These are phyloP conservation scores for Phaffia rhodozyma DNA, from an alignment of 1,284 basidiomycete species.

Conservation along the genomic window DNA sequence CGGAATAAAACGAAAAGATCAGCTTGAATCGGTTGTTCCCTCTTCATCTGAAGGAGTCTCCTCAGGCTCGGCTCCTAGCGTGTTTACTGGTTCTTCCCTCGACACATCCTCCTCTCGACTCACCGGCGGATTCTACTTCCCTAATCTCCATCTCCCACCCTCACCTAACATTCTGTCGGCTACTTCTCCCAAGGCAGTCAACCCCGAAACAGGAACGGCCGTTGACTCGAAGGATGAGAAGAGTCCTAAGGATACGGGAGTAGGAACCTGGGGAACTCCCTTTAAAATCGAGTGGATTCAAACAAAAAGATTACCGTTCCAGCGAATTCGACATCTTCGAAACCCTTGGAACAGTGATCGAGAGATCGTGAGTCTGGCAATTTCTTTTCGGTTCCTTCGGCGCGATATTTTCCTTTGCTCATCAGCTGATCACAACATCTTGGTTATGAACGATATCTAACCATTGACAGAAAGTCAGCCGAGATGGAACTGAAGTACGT, in stretches of 20 bases:
- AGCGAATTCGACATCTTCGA: slow-evolving; percentile 60
- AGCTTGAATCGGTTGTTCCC: background rate
- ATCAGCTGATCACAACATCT: background rate
- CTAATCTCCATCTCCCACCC: background rate
- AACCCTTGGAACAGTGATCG: slow-evolving; percentile 89
- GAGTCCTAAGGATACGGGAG: slow-evolving; percentile 20
- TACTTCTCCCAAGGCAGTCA: background rate
- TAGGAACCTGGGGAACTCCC: slow-evolving; percentile 51
- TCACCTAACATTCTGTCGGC: background rate
- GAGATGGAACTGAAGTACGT: slow-evolving; percentile 74
- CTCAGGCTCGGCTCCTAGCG: too few relatives aligned
- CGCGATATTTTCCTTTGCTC: background rate
- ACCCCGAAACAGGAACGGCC: background rate
- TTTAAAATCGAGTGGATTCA: slow-evolving; percentile 78
- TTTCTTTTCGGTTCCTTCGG: too few relatives aligned
- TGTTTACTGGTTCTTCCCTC: background rate
- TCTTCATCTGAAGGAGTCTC: too few relatives aligned
- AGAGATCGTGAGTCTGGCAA: slow-evolving; percentile 49
- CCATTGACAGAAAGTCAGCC: slow-evolving; percentile 39
- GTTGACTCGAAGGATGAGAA: slow-evolving; percentile 1
- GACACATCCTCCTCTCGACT: background rate
- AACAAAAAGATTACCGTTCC: slow-evolving; percentile 62
- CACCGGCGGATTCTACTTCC: background rate
- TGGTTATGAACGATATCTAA: background rate
- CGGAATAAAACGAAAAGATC: background rate